These are phyloP conservation scores for Paramecium caudatum DNA, from an alignment of 73 alveolate species.

Conservation along the genomic window DNA sequence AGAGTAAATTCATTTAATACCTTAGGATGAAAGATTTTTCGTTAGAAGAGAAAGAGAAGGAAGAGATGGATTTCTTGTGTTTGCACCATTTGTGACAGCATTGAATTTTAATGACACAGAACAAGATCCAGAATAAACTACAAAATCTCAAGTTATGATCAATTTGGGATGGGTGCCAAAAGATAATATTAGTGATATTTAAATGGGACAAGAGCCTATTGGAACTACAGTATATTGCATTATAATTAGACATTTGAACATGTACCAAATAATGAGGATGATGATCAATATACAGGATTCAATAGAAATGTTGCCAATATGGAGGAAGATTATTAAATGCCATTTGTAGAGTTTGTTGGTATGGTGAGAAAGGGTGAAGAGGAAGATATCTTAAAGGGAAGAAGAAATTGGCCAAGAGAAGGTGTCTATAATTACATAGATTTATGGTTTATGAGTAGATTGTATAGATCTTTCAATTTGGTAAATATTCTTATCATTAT, in stretches of 20 bases:
- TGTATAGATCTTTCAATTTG: constrained; percentile 73
- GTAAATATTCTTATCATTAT: background rate
- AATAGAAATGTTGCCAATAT: constrained; percentile 68
- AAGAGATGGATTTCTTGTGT: constrained; percentile 73
- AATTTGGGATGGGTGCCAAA: constrained; percentile 78
- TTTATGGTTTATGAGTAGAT: constrained; percentile 69
- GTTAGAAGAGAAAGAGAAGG: constrained; percentile 79
- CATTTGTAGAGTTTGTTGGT: constrained; percentile 70
- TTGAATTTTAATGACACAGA: constrained; percentile 27
- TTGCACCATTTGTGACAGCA: constrained; percentile 76
- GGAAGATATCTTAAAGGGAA: constrained; percentile 53
- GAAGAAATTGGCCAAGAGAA: constrained; percentile 70
- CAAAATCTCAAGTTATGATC: constrained; percentile 67
- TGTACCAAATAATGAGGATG: constrained; percentile 8
- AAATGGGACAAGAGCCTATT: constrained; percentile 67
- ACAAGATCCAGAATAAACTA: constrained; percentile 33
- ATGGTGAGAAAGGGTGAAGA: constrained; percentile 76
- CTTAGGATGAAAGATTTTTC: constrained; percentile 74
- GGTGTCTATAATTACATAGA: constrained; percentile 74
- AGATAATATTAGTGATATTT: constrained; percentile 66
- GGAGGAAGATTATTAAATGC: constrained; percentile 63
- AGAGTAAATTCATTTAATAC: constrained; percentile 8
- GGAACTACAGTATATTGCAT: constrained; percentile 55
- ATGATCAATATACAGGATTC: constrained; percentile 50
- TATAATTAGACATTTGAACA: constrained; percentile 27